Conservation (phyloP, 164 flowering plant genomes). For the Chloranthus sessilifolius region DNA sequence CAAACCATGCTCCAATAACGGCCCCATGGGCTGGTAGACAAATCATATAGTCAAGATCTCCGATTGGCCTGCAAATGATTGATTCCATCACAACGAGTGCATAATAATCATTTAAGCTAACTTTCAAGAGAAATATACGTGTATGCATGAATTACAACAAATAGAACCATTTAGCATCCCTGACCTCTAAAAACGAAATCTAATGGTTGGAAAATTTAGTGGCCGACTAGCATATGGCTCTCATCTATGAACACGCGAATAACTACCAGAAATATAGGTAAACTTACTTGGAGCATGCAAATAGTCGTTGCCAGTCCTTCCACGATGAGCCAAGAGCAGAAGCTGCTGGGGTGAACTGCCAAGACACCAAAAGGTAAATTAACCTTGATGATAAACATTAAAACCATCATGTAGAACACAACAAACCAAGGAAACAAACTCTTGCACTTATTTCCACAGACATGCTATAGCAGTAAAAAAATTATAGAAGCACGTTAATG, state of each 20-base stretch:
- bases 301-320: constrained; percentile 76
- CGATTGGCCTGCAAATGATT: constrained; percentile 57
- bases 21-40: constrained; percentile 89
- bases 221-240: too few relatives aligned
- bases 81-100: background rate
- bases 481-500: too few relatives aligned
- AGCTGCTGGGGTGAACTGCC: constrained; percentile 79
- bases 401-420: background rate
- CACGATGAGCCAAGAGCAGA: constrained; percentile 79
- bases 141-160: background rate
- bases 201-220: too few relatives aligned
- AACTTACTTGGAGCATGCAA: constrained; percentile 65
- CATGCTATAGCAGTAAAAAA: too few relatives aligned
- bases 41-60: constrained; percentile 55
- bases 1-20: constrained; percentile 93
- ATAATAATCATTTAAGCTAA: background rate
- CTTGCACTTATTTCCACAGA: too few relatives aligned
- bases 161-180: too few relatives aligned
- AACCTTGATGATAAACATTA: too few relatives aligned
- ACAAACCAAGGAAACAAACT: background rate
- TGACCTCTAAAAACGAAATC: too few relatives aligned
- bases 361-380: constrained; percentile 1
- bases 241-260: too few relatives aligned
- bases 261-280: too few relatives aligned
- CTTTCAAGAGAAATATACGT: too few relatives aligned